These are phyloP conservation scores for Suillus decipiens DNA, from an alignment of 768 basidiomycete species.

Conservation along the genomic window DNA sequence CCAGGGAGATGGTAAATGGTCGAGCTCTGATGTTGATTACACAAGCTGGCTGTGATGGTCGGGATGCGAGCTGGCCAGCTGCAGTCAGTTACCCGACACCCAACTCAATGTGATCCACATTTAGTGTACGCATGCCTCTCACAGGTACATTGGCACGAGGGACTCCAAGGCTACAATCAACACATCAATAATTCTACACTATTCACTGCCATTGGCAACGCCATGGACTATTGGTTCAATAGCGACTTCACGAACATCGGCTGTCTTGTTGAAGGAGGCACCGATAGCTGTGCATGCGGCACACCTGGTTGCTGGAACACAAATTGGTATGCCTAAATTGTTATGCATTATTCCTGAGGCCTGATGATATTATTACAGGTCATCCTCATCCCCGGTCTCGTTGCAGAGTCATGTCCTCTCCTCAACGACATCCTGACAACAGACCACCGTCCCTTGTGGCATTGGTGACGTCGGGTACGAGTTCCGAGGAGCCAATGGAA, in stretches of 20 bases:
- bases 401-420: slow-evolving; percentile 58
- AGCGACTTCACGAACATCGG: slow-evolving; percentile 55
- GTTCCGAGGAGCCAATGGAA: slow-evolving; percentile 37
- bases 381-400: slow-evolving; percentile 60
- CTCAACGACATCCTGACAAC: slow-evolving; percentile 47
- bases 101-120: slow-evolving; percentile 1
- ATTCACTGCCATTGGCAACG: slow-evolving; percentile 43
- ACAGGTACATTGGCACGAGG: slow-evolving; percentile 57
- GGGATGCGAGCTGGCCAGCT: slow-evolving; percentile 71
- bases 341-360: not conserved
- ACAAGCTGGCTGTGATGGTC: slow-evolving; percentile 59
- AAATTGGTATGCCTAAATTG: slow-evolving; percentile 55
- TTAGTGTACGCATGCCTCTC: not conserved
- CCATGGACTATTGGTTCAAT: slow-evolving; percentile 65
- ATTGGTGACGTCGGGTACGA: slow-evolving; percentile 66
- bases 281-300: slow-evolving; percentile 52
- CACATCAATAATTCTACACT: slow-evolving; percentile 44
- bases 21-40: slow-evolving; percentile 57
- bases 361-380: slow-evolving; percentile 35
- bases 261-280: slow-evolving; percentile 60
- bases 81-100: slow-evolving; percentile 39
- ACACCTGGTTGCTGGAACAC: slow-evolving; percentile 59
- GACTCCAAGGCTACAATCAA: slow-evolving; percentile 40
- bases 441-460: slow-evolving; percentile 52
- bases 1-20: slow-evolving; percentile 54